phyloP scores from a whole-genome alignment of 176 grass and related monocot genomes.

The Juncus inflexus region DNA sequence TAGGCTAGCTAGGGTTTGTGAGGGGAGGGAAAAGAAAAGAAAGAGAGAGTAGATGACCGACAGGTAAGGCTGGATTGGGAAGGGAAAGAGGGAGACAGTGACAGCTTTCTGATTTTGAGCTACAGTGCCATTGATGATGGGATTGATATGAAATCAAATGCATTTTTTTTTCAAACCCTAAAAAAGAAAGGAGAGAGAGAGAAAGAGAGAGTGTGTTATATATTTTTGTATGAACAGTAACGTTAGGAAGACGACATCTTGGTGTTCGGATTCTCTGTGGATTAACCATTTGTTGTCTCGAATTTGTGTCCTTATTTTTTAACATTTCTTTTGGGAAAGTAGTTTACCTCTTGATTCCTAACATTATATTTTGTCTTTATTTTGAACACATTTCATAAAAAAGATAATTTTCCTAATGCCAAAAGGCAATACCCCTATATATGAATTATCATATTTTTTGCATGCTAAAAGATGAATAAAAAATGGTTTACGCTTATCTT shows the following conservation, averaged over 20 bases:
- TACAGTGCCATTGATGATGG: constrained; percentile 34
- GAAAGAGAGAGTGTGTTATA: neutral
- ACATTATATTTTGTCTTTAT: too few species aligned
- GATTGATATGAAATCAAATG: constrained; percentile 18
- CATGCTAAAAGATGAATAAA: too few species aligned
- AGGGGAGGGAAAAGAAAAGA: constrained; percentile 4
- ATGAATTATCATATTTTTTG: too few species aligned
- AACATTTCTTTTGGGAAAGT: too few species aligned
- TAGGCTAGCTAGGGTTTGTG: constrained; percentile 15
- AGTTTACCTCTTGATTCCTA: too few species aligned
- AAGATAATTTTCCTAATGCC: too few species aligned
- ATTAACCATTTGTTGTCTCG: too few species aligned
- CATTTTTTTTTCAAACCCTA: constrained; percentile 16
- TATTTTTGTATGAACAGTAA: constrained; percentile 30
- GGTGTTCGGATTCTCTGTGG: constrained; percentile 11
- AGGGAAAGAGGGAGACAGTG: constrained; percentile 13
- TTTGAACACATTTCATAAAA: too few species aligned
- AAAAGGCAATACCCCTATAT: too few species aligned
- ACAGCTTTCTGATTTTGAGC: constrained; percentile 19
- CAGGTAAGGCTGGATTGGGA: constrained; percentile 6
- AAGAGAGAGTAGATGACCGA: constrained; percentile 27
- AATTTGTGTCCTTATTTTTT: too few species aligned
- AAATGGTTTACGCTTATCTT: too few species aligned
- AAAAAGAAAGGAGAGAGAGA: constrained; percentile 12
- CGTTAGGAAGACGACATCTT: constrained; percentile 28